Base-by-base conservation (phyloP, 2,329 filamentous ascomycete species). In the Colletotrichum tropicicola region DNA sequence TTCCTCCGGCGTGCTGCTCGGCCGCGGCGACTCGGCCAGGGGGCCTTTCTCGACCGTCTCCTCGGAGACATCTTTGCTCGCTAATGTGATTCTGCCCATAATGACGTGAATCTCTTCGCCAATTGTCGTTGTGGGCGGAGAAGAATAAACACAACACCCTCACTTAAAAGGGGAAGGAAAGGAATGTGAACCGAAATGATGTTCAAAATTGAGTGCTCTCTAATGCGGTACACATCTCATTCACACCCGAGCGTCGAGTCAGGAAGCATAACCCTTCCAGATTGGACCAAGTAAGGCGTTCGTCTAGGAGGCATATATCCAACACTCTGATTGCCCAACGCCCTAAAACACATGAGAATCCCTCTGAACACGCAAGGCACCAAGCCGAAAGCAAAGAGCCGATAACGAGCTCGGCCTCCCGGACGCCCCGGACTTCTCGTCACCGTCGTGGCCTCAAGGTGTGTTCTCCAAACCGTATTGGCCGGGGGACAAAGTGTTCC, bases 1-100 rank as follows among this genome's bases (percentile, higher is more conserved):
- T 9, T 65, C 62, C 1, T 56, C 44, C 6, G 49, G 23, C 21
- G 51, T 51, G 27, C 10, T 23, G 13, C 10, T 56, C 8, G 43
- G 10, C 9, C n/a, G 43, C 6, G 43, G 17, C 7, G 35, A 10
- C 8, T 44, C 47, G 44, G 17, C 23, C 54, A 35, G n/a, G 4
- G 57, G 25, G n/a, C 37, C 49, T n/a, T 56, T 55, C 13, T 51
- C 57, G 35, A 45, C 17, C 35, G 51, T 37, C 21, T 61, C 51
- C 15, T 45, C 28, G 2, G 49, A 56, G 49, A 21, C 57, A 30
- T 56, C 21, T 55, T 65, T 51, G 35, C 51, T 48, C 23, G 43
- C 15, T 8, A 39, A 35, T 6, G 32, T 37, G n/a, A 23, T 39
- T 21, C 37, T 35, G 23, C 49, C 57, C 57, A 65, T 65, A 5